phyloP scores from a whole-genome alignment of 2,329 filamentous ascomycete genomes.

The Aschersonia sp. region DNA sequence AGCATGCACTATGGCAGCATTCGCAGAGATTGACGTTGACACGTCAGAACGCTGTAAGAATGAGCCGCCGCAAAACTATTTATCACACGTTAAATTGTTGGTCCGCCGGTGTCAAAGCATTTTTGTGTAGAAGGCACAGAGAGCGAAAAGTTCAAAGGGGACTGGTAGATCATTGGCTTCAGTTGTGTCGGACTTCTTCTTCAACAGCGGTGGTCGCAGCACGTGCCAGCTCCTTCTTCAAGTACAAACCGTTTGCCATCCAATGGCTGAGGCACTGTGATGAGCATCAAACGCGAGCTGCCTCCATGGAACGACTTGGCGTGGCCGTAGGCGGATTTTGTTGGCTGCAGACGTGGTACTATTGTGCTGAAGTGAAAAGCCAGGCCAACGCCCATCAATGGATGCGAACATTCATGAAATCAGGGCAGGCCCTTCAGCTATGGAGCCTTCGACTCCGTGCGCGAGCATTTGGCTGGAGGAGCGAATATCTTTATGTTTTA shows the following conservation, averaged over 20 bases:
- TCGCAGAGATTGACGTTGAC: conserved; percentile 11
- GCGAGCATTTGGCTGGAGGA: conserved; percentile 18
- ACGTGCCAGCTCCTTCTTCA: background rate
- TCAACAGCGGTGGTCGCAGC: background rate
- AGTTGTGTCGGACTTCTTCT: background rate
- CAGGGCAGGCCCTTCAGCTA: conserved; percentile 9
- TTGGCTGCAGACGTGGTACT: conserved; percentile 16
- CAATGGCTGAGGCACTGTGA: background rate
- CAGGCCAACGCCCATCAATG: conserved; percentile 11
- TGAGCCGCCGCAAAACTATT: background rate
- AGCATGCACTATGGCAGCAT: conserved; percentile 13
- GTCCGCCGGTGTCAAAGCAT: background rate
- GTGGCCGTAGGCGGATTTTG: conserved; percentile 7
- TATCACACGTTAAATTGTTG: background rate
- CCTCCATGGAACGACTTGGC: conserved; percentile 6
- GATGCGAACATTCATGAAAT: conserved; percentile 8
- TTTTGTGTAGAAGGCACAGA: background rate
- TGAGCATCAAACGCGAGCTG: background rate
- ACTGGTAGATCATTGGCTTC: background rate
- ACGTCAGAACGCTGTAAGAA: background rate
- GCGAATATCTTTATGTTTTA: conserved; percentile 15
- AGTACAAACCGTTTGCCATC: background rate
- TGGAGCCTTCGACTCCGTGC: conserved; percentile 19
- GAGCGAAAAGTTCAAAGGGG: background rate
- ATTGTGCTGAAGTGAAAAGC: conserved; percentile 13